Percentiles rank a stretch among this genome's conserved stretches.
phyloP scores from a whole-genome alignment of 768 basidiomycete species.

The Strobilomyces dryophilus region DNA sequence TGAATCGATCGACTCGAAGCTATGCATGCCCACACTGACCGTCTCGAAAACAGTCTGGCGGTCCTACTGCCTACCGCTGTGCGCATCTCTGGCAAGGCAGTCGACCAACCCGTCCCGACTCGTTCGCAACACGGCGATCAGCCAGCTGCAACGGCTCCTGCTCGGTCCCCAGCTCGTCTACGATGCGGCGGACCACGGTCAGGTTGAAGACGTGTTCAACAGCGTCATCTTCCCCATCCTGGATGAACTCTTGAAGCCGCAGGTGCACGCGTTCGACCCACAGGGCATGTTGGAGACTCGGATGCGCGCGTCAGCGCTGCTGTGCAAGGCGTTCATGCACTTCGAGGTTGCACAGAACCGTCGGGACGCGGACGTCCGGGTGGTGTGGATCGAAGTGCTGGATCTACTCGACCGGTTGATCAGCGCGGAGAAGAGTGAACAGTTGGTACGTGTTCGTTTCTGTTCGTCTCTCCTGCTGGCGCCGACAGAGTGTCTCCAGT shows the following conservation, averaged over 20 bases:
- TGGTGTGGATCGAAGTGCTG: slow-evolving; percentile 86
- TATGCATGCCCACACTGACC: slow-evolving; percentile 1
- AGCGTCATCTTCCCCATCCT: slow-evolving; percentile 86
- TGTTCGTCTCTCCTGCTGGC: neutral
- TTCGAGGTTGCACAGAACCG: slow-evolving; percentile 73
- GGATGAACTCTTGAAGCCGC: slow-evolving; percentile 85
- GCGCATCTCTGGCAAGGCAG: slow-evolving; percentile 72
- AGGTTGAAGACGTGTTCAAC: slow-evolving; percentile 84
- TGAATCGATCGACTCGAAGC: slow-evolving; percentile 9
- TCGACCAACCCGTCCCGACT: slow-evolving; percentile 81
- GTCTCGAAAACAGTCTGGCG: slow-evolving; percentile 61
- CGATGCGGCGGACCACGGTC: slow-evolving; percentile 51
- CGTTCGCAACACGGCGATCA: slow-evolving; percentile 76
- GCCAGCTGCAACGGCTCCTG: slow-evolving; percentile 78
- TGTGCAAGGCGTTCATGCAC: slow-evolving; percentile 96
- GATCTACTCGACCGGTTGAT: slow-evolving; percentile 88
- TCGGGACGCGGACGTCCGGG: slow-evolving; percentile 55
- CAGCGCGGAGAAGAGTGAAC: slow-evolving; percentile 79
- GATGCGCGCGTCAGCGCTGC: slow-evolving; percentile 77
- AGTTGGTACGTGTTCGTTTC: slow-evolving; percentile 50
- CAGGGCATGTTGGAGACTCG: slow-evolving; percentile 90
- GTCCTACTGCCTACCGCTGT: slow-evolving; percentile 67
- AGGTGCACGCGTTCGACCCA: slow-evolving; percentile 74
- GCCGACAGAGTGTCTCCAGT: slow-evolving; percentile 41
- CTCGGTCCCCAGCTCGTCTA: slow-evolving; percentile 70